These are phyloP conservation scores for Phytophthora tubulina DNA, from an alignment of 352 stramenopile genomes.

Conservation along the genomic window DNA sequence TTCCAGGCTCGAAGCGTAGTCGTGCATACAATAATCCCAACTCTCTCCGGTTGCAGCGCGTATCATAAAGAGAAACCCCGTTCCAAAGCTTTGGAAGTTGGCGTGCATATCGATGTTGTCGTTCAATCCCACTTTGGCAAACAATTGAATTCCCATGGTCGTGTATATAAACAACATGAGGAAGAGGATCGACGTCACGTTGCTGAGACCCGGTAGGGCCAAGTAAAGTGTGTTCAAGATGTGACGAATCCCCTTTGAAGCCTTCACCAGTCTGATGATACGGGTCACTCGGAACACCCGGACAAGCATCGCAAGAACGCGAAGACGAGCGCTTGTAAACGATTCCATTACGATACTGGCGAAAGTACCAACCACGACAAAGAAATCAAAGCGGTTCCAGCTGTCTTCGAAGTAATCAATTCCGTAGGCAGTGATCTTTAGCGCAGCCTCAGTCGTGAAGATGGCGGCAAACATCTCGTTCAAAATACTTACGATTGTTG, in stretches of 20 bases:
- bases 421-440: slow-evolving; percentile 90
- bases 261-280: slow-evolving; percentile 81
- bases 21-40: slow-evolving; percentile 94
- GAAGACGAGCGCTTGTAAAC: slow-evolving; percentile 54
- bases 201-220: slow-evolving; percentile 86
- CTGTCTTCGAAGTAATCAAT: slow-evolving; percentile 80
- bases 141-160: slow-evolving; percentile 93
- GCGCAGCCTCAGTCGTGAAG: slow-evolving; percentile 86
- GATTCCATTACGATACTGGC: slow-evolving; percentile 62
- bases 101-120: slow-evolving; percentile 85
- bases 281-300: slow-evolving; percentile 92
- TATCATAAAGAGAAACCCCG: slow-evolving; percentile 91
- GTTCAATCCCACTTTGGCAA: slow-evolving; percentile 82
- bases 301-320: slow-evolving; percentile 85
- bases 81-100: slow-evolving; percentile 94
- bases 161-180: slow-evolving; percentile 95
- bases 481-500: slow-evolving; percentile 54
- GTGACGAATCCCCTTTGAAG: slow-evolving; percentile 86
- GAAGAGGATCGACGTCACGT: slow-evolving; percentile 91
- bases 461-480: slow-evolving; percentile 90
- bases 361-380: slow-evolving; percentile 70
- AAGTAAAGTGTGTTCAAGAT: slow-evolving; percentile 94
- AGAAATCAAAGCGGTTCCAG: slow-evolving; percentile 93
- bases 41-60: slow-evolving; percentile 92
- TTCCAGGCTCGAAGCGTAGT: slow-evolving; percentile 50